A percentile compares a stretch with the other conserved stretches of the same genome.
phyloP scores from a whole-genome alignment of 1,284 basidiomycete species.

The Apiotrichum gamsii region DNA sequence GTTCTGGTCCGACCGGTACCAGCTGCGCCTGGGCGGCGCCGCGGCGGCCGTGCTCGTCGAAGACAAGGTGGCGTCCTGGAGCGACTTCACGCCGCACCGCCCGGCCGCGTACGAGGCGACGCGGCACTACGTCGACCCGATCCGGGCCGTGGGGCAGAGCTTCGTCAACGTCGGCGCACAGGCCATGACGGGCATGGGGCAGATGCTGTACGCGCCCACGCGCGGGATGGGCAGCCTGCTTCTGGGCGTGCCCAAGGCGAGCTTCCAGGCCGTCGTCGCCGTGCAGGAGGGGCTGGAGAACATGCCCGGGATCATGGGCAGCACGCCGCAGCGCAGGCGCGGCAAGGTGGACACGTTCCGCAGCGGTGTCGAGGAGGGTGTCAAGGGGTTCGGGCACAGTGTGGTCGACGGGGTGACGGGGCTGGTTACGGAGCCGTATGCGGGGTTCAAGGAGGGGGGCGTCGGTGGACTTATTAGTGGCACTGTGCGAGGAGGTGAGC shows the following conservation, averaged over 20 bases:
- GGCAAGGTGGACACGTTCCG: conserved; percentile 50
- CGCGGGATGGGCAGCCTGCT: conserved; percentile 52
- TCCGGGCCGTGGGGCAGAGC: conserved; percentile 45
- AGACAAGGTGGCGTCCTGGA: conserved; percentile 49
- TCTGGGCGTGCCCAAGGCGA: conserved; percentile 45
- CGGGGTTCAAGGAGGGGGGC: conserved; percentile 51
- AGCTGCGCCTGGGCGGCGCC: conserved; percentile 54
- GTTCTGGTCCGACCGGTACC: conserved; percentile 58
- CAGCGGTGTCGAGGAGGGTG: conserved; percentile 52
- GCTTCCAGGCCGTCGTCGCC: conserved; percentile 40
- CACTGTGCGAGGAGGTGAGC: conserved; percentile 26
- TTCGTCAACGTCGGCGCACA: conserved; percentile 55
- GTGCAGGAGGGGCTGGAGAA: conserved; percentile 53
- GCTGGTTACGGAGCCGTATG: conserved; percentile 52
- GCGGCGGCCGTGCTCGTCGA: conserved; percentile 54
- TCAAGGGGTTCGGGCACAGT: conserved; percentile 45
- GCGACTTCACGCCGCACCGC: conserved; percentile 52
- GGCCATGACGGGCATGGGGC: conserved; percentile 48
- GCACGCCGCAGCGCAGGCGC: conserved; percentile 47
- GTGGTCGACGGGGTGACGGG: conserved; percentile 56
- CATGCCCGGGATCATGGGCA: conserved; percentile 49
- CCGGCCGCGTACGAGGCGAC: conserved; percentile 54
- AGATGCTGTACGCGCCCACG: conserved; percentile 48
- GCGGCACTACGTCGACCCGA: conserved; percentile 14
- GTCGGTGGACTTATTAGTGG: conserved; percentile 15